phyloP scores from a whole-genome alignment of 352 stramenopile genomes.

The Pythium vanterpoolii region DNA sequence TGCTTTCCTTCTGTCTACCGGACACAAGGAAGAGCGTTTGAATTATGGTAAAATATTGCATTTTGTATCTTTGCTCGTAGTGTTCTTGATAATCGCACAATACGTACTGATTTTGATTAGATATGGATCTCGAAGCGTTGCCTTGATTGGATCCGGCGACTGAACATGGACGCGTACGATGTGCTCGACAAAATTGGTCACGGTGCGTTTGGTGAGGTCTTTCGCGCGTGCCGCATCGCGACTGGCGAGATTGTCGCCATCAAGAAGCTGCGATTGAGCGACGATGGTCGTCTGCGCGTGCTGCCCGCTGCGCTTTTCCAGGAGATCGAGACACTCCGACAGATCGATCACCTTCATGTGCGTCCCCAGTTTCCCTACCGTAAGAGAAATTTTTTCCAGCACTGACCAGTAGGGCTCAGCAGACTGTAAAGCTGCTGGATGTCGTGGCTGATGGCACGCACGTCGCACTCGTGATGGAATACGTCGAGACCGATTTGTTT shows the following conservation, averaged over 20 bases:
- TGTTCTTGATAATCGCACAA: neutral
- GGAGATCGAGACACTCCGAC: slow-evolving; percentile 71
- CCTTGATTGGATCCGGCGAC: too few relatives aligned
- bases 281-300: slow-evolving; percentile 40
- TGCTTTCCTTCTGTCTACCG: neutral
- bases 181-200: slow-evolving; percentile 63
- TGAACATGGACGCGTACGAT: slow-evolving; percentile 45
- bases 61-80: neutral
- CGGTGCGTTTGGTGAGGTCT: slow-evolving; percentile 69
- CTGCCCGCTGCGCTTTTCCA: slow-evolving; percentile 63
- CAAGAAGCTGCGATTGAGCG: slow-evolving; percentile 56
- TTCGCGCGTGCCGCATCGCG: slow-evolving; percentile 38
- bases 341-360: slow-evolving; percentile 70
- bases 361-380: too few relatives aligned
- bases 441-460: slow-evolving; percentile 49
- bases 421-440: slow-evolving; percentile 70
- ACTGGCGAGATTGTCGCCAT: slow-evolving; percentile 45
- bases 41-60: neutral
- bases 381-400: neutral
- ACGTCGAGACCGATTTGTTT: slow-evolving; percentile 61
- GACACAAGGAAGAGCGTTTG: neutral
- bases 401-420: neutral
- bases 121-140: neutral
- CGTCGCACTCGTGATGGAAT: slow-evolving; percentile 72
- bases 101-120: neutral